Evolutionary conservation across 176 grass and related monocot species (phyloP), one percentile per base, ranked within the genome.

Genomic region (Avena insularis): DNA sequence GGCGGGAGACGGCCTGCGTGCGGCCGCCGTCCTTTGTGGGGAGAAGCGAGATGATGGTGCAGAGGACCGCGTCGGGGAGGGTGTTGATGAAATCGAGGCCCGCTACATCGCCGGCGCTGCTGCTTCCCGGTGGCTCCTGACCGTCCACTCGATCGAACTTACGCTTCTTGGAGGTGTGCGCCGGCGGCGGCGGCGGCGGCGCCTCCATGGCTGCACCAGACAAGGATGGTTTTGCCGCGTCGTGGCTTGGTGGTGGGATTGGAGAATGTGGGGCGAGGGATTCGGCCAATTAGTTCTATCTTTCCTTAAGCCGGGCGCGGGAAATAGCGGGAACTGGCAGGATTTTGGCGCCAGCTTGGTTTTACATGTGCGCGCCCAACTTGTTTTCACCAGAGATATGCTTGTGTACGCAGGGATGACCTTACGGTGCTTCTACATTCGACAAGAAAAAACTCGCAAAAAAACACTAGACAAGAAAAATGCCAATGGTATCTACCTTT

Each of bases 11-110:
- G 61, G 61, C 21, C 61, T 29, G 23, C 61, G 61, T 64, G 61
- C 71, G 71, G 45, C n/a, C 71, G 45, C 71, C 71, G 45, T 23
- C 71, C n/a, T 49, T 74, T n/a, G 71, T 74, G 45, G 45, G 71
- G n/a, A 74, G 71, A 12, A 14, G 71, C 12, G 71, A 74, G 71
- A 74, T 27, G 71, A 74, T 74, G 71, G n/a, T 74, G 71, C 71
- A 74, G 5, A 74, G 71, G 71, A 49, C 16, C n/a, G 12, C 45
- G 71, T 74, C 71, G n/a, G 71, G 71, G n/a, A 74, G 71, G 5
- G 5, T n/a, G 71, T 50, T 74, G 71, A 74, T 15, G 45, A 74
- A 49, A 47, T 74, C 71, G 45, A 49, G 45, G 45, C 36, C 19
- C 23, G 5, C 61, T 27, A 21, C 69, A 45, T 71, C 69, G 35